Evolutionary conservation across 2,329 filamentous ascomycete genomes (phyloP).

Genomic region (Pestalotiopsis sp.): DNA sequence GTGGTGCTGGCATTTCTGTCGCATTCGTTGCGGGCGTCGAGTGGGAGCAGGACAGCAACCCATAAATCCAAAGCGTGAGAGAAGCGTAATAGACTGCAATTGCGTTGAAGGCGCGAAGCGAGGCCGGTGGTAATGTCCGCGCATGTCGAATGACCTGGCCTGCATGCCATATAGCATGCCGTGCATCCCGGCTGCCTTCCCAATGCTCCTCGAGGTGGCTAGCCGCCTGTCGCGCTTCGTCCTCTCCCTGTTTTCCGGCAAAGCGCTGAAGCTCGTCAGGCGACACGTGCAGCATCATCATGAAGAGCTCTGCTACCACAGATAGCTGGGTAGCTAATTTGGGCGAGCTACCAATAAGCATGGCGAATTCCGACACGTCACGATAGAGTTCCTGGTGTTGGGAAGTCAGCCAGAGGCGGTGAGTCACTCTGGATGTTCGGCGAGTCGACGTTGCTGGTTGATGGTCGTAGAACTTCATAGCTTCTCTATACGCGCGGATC

Average conservation of each 20-base stretch:
- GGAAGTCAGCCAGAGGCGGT: constrained; percentile 31
- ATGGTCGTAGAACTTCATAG: constrained; percentile 29
- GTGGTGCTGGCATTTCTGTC: constrained; percentile 11
- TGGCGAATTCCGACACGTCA: constrained; percentile 29
- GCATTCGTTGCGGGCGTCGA: background rate
- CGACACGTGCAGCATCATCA: constrained; percentile 30
- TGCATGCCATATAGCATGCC: constrained; percentile 30
- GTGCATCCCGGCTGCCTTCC: constrained; percentile 24
- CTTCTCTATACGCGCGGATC: constrained; percentile 33
- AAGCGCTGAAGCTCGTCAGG: constrained; percentile 29
- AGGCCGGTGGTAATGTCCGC: constrained; percentile 25
- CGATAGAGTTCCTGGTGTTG: constrained; percentile 33
- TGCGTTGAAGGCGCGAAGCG: constrained; percentile 27
- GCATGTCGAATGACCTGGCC: constrained; percentile 27
- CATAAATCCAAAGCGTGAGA: constrained; percentile 30
- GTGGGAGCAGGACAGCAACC: constrained; percentile 20
- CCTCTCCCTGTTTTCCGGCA: constrained; percentile 30
- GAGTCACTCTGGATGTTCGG: constrained; percentile 16
- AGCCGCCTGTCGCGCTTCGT: constrained; percentile 27
- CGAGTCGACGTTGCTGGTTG: background rate
- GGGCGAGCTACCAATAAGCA: constrained; percentile 18
- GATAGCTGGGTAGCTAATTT: constrained; percentile 21
- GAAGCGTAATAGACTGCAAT: constrained; percentile 30
- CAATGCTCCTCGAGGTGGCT: constrained; percentile 24
- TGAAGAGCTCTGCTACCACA: constrained; percentile 26